Evolutionary conservation across 2,329 filamentous ascomycete genomes (phyloP), one percentile per base, ranked within the genome.

Genomic region (Cryphonectria naterciae): DNA sequence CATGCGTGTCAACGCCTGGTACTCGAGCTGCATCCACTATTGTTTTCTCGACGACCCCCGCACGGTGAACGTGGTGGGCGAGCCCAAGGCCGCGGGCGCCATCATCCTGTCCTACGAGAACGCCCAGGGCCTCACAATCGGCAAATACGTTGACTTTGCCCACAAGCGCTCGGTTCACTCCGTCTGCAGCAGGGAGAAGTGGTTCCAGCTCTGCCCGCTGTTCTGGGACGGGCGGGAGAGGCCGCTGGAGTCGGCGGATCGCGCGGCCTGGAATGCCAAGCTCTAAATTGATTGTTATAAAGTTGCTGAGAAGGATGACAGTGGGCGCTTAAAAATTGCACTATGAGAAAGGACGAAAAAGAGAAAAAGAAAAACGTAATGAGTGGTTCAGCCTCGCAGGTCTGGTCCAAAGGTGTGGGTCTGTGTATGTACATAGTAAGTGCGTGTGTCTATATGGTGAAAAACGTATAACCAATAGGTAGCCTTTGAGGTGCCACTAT

Each of bases 1-100:
- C 2, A 83, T 86, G 72, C 83, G 87, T 1, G 87, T 88, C 32
- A 86, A 85, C 63, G 86, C 85, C 4, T 89, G 87, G 87, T 89
- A 85, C 79, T 85, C 85, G 15, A 84, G 83, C 73, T 81, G 85
- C 69, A 88, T 89, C 74, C 87, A 89, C 75, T 89, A 88, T 77
- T 84, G 85, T 75, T 89, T 89, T 79, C 80, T 89, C 8, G 87
- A 89, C 73, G 87, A 89, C 71, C 85, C 86, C 35, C 84, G 87
- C 7, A 89, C 87, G 0, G 82, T 78, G 73, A 83, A 83, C 69
- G 81, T 87, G 7, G 86, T 89, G 1, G 83, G 82, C 4, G 75
- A 76, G 67, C 75, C 75, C 10, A 73, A 73, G 43, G 74, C 74
- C 19, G 43, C 71, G 22, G 73, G 74, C 1, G 66, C 72, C 35